Percentiles rank a stretch among this genome's conserved stretches.
Conservation (phyloP, 306 rosid species). For the Boehmeria nivea region DNA sequence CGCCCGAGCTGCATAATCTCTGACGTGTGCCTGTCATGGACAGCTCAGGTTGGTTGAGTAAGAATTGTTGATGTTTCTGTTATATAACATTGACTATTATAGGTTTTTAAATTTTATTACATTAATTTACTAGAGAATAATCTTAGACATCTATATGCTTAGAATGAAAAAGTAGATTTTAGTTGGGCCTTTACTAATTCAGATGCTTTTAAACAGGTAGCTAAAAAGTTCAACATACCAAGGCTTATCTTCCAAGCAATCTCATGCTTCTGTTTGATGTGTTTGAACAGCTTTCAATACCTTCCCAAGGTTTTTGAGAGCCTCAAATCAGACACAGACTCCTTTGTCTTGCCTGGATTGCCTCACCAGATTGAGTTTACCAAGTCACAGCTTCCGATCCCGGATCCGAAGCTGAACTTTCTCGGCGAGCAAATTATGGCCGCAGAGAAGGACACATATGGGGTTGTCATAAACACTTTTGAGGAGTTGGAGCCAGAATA, state of each 20-base stretch:
- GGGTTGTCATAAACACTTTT: conserved; percentile 44
- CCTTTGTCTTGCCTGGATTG: conserved; percentile 35
- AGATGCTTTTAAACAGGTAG: background rate
- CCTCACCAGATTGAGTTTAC: conserved; percentile 39
- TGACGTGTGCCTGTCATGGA: conserved; percentile 17
- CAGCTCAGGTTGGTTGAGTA: background rate
- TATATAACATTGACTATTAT: too few species aligned
- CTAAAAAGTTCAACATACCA: conserved; percentile 20
- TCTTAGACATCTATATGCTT: too few species aligned
- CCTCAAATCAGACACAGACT: conserved; percentile 30
- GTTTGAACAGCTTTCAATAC: conserved; percentile 32
- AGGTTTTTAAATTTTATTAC: too few species aligned
- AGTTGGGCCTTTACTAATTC: too few species aligned
- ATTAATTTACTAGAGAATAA: too few species aligned
- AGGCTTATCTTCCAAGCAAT: conserved; percentile 21
- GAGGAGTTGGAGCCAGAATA: conserved; percentile 48
- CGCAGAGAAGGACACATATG: conserved; percentile 44
- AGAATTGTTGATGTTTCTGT: too few species aligned
- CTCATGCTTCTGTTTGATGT: conserved; percentile 9
- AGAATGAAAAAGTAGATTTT: too few species aligned
- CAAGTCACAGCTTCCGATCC: conserved; percentile 25
- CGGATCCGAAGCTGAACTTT: conserved; percentile 10
- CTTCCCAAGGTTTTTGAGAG: conserved; percentile 23
- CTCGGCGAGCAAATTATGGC: conserved; percentile 20
- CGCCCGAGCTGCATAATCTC: conserved; percentile 26